phyloP scores from a whole-genome alignment of 129 eudicot genomes.

The Solidago caesia region DNA sequence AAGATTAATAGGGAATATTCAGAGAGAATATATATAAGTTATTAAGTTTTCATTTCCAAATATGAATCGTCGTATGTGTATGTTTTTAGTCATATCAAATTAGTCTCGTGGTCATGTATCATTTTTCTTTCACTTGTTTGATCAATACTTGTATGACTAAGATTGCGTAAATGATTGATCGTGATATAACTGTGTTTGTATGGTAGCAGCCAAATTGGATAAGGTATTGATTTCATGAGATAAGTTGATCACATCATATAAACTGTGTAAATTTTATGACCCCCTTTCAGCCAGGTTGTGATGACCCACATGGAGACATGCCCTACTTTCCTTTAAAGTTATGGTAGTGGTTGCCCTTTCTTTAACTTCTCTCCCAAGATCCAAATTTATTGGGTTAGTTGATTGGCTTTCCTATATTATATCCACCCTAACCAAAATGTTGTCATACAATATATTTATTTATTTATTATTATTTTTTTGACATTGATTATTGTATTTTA shows the following conservation, averaged over 20 bases:
- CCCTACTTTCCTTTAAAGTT: conserved; percentile 39
- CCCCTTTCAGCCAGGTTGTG: conserved; percentile 22
- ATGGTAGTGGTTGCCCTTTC: conserved; percentile 36
- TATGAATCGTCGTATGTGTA: neutral
- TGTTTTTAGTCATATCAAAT: too few relatives aligned
- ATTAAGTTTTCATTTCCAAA: too few relatives aligned
- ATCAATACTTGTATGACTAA: neutral
- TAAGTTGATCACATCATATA: neutral
- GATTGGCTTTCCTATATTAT: conserved; percentile 14
- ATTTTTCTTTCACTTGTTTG: neutral
- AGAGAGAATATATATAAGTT: too few relatives aligned
- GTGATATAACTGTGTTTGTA: conserved; percentile 8
- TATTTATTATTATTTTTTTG: neutral
- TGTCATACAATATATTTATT: too few relatives aligned
- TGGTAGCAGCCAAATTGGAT: conserved; percentile 20
- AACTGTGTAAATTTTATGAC: neutral
- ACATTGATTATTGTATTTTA: too few relatives aligned
- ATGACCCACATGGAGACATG: conserved; percentile 42
- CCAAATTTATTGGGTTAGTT: conserved; percentile 44
- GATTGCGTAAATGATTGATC: conserved; percentile 9
- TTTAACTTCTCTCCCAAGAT: conserved; percentile 35
- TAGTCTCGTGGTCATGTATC: neutral
- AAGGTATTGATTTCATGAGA: conserved; percentile 12
- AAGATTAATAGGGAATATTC: too few relatives aligned
- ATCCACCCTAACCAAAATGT: conserved; percentile 31